Evolutionary conservation across 495 filamentous ascomycete species (phyloP).

Genomic region (Trichodelitschia bisporula): DNA sequence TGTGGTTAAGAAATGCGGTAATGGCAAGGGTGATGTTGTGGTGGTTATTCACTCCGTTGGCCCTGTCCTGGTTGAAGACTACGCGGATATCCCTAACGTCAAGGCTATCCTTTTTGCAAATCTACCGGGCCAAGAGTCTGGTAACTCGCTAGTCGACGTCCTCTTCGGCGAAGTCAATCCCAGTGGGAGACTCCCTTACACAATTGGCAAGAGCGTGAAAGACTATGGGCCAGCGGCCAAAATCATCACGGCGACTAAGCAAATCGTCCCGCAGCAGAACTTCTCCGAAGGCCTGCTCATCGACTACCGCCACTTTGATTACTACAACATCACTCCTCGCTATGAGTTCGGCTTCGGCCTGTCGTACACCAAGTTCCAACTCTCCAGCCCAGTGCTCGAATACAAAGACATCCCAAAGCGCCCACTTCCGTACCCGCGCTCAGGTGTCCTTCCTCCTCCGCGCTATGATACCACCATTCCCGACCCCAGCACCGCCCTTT

Average conservation of each 20-base stretch:
- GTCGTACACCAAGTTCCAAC: constrained; percentile 60
- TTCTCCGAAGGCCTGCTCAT: constrained; percentile 67
- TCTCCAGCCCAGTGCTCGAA: constrained; percentile 29
- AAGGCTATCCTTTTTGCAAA: constrained; percentile 71
- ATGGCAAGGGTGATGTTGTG: constrained; percentile 40
- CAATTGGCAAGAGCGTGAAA: constrained; percentile 51
- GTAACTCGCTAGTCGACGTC: constrained; percentile 62
- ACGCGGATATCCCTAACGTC: constrained; percentile 56
- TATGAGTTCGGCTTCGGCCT: constrained; percentile 64
- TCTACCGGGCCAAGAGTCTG: constrained; percentile 75
- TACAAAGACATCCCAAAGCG: too few species aligned
- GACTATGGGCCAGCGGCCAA: constrained; percentile 67
- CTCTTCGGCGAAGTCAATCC: constrained; percentile 71
- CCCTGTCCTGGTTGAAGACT: constrained; percentile 61
- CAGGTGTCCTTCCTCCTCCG: constrained; percentile 36
- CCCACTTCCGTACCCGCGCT: too few species aligned
- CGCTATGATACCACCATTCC: constrained; percentile 31
- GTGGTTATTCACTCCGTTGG: constrained; percentile 85
- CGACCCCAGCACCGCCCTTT: constrained; percentile 29
- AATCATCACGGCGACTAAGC: constrained; percentile 51
- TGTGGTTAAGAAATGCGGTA: constrained; percentile 46
- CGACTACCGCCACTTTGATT: constrained; percentile 86
- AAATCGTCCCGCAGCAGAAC: constrained; percentile 54
- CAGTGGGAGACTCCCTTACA: constrained; percentile 73
- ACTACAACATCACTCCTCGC: constrained; percentile 33